Evolutionary conservation across 2,329 filamentous ascomycete species (phyloP).

Genomic region (Bisporella sp.): DNA sequence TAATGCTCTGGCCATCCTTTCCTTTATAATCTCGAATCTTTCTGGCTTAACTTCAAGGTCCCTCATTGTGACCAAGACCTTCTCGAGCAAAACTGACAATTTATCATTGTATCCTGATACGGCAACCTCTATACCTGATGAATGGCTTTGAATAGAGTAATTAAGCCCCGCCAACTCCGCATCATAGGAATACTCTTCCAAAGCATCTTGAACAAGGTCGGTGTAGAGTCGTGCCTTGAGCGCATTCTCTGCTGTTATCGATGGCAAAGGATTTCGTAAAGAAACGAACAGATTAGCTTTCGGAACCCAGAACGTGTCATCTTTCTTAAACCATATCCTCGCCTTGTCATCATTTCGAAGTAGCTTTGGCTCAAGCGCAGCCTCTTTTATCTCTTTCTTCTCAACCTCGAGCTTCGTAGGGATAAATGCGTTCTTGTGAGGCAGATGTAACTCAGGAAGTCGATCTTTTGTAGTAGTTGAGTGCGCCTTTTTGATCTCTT

Average conservation of each 20-base stretch:
- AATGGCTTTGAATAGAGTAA: slow-evolving; percentile 70
- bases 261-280: slow-evolving; percentile 72
- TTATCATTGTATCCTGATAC: slow-evolving; percentile 96
- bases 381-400: slow-evolving; percentile 79
- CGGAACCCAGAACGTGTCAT: slow-evolving; percentile 97
- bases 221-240: slow-evolving; percentile 77
- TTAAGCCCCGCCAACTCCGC: slow-evolving; percentile 86
- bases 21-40: slow-evolving; percentile 86
- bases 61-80: slow-evolving; percentile 76
- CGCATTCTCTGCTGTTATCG: slow-evolving; percentile 68
- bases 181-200: slow-evolving; percentile 93
- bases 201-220: slow-evolving; percentile 77
- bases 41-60: slow-evolving; percentile 81
- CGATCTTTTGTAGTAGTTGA: slow-evolving; percentile 50
- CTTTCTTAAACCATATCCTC: slow-evolving; percentile 95
- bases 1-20: slow-evolving; percentile 68
- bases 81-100: slow-evolving; percentile 81
- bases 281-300: slow-evolving; percentile 83
- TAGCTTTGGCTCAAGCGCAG: slow-evolving; percentile 67
- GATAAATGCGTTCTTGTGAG: slow-evolving; percentile 92
- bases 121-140: slow-evolving; percentile 67
- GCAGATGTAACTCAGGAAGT: slow-evolving; percentile 70
- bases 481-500: slow-evolving; percentile 60
- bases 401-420: slow-evolving; percentile 90
- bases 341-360: slow-evolving; percentile 77